Evolutionary conservation across 129 eudicot species (phyloP).

Genomic region (Helianthus tuberosus): DNA sequence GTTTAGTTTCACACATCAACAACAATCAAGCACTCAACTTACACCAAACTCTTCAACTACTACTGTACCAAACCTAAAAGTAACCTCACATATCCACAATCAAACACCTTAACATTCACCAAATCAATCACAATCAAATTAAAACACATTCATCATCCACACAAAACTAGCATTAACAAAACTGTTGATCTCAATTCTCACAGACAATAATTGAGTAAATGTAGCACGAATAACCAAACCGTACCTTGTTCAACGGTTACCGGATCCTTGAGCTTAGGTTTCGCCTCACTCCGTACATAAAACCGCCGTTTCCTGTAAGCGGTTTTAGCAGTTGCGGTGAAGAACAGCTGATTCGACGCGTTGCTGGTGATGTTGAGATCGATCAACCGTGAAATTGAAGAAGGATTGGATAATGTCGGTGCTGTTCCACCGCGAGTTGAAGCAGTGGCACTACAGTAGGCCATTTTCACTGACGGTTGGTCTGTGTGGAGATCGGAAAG

Average conservation of each 20-base stretch:
- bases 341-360: slow-evolving; percentile 31
- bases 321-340: slow-evolving; percentile 17
- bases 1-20: not conserved
- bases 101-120: not conserved
- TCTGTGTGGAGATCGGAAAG: slow-evolving; percentile 8
- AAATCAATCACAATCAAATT: slow-evolving; percentile 11
- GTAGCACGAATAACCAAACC: not conserved
- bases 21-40: not conserved
- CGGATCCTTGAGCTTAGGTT: slow-evolving; percentile 44
- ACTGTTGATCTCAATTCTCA: not conserved
- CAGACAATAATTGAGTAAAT: slow-evolving; percentile 5
- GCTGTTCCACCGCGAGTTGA: slow-evolving; percentile 27
- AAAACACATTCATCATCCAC: slow-evolving; percentile 4
- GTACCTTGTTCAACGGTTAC: slow-evolving; percentile 53
- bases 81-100: slow-evolving; percentile 9
- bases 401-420: slow-evolving; percentile 32
- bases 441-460: slow-evolving; percentile 36
- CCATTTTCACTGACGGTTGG: slow-evolving; percentile 34
- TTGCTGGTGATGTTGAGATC: slow-evolving; percentile 28
- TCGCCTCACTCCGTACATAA: slow-evolving; percentile 48
- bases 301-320: slow-evolving; percentile 38
- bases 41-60: not conserved
- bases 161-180: not conserved
- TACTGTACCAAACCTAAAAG: not conserved
- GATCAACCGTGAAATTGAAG: slow-evolving; percentile 40